Evolutionary conservation across 2,329 filamentous ascomycete species (phyloP), one percentile per base, ranked within the genome.

Genomic region (Bipolaris victoriae): DNA sequence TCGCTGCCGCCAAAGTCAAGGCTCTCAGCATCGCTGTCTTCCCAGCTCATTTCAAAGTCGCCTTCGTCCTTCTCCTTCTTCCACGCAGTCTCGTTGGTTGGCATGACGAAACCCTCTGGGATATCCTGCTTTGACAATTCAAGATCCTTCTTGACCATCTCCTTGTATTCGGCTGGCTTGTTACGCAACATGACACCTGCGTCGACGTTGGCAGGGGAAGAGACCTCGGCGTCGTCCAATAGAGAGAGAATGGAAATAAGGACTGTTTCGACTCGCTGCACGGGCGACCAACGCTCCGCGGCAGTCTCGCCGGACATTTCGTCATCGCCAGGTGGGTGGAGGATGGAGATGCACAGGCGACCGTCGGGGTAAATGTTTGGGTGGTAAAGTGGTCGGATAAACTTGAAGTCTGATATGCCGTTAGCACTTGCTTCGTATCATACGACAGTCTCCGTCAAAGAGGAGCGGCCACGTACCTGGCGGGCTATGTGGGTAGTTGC

Each of bases 291-390:
- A 56, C 94, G 90, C 79, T 98, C 95, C 57, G 89, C 90, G 6
- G 95, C 94, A 37, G 85, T 79, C 78, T 98, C 94, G 60, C 95
- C 95, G 0, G 93, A 97, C 82, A 93, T 94, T 66, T 90, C 86
- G 73, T 98, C 94, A 60, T 97, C 92, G 64, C 95, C 95, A 0
- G 95, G 92, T 16, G 87, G 85, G 77, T 99, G 94, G 10, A 99
- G 87, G 70, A 99, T 99, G 44, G 93, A 97, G 75, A 99, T 98
- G 81, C 95, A 98, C 43, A 98, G 85, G 65, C 89, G 89, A 68
- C 94, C 94, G 75, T 97, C 91, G 5, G 87, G 80, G 79, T 98
- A 98, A 71, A 99, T 88, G 76, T 99, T 99, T 3, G 94, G 94
- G 76, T 99, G 94, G 79, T 87, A 92, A 61, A 98, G 88, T 15